phyloP scores from a whole-genome alignment of 73 alveolate genomes.

The Tetrahymena elliotti region DNA sequence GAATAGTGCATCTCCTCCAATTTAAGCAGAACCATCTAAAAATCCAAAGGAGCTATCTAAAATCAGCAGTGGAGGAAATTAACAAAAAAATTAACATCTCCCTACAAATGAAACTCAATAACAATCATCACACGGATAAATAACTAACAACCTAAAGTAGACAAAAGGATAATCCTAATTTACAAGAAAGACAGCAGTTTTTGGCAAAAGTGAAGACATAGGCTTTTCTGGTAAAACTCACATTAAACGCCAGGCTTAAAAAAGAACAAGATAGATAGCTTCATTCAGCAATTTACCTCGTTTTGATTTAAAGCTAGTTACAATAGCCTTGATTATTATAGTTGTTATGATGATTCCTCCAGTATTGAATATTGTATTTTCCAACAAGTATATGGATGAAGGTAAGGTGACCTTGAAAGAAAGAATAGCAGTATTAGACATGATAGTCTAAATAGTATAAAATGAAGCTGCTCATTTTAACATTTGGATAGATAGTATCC shows the following conservation, averaged over 20 bases:
- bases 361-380: neutral
- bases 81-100: neutral
- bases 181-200: neutral
- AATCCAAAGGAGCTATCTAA: neutral
- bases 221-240: neutral
- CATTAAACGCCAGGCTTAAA: neutral
- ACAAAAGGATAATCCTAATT: neutral
- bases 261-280: neutral
- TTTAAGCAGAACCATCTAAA: neutral
- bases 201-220: neutral
- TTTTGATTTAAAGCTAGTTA: neutral
- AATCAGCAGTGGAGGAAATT: neutral
- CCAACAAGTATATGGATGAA: neutral
- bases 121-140: neutral
- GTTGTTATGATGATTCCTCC: neutral
- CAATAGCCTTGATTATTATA: neutral
- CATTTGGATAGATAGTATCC: neutral
- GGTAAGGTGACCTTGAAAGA: neutral
- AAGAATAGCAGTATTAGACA: neutral
- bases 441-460: neutral
- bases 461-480: neutral
- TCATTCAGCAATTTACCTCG: neutral
- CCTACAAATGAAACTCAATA: neutral
- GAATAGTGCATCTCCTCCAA: neutral
- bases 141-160: neutral